These are phyloP conservation scores for Adansonia gregorii DNA, from an alignment of 441 rosid genomes.

Conservation along the genomic window DNA sequence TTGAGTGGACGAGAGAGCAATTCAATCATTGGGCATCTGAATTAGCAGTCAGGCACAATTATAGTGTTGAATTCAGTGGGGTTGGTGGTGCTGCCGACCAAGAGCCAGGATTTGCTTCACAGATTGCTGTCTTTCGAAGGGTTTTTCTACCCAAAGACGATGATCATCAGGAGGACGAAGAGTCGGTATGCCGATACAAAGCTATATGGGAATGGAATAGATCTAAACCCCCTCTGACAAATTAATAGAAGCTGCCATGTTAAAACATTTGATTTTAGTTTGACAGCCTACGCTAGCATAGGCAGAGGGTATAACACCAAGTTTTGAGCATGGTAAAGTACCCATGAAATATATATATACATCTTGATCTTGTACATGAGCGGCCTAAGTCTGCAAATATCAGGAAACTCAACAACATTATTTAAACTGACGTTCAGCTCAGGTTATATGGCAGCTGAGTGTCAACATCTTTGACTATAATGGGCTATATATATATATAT, in stretches of 20 bases:
- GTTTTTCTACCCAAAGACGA: constrained; percentile 27
- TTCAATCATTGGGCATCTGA: constrained; percentile 74
- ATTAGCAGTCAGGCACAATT: constrained; percentile 61
- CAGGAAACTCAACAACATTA: neutral
- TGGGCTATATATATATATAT: too few species aligned
- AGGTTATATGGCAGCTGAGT: too few species aligned
- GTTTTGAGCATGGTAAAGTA: constrained; percentile 16
- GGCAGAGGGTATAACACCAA: neutral
- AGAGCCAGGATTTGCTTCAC: constrained; percentile 93
- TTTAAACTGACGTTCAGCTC: neutral
- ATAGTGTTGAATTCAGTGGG: constrained; percentile 79
- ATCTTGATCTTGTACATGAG: neutral
- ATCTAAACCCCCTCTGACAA: constrained; percentile 7
- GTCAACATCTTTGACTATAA: too few species aligned
- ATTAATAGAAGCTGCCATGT: neutral
- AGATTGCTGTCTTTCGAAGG: constrained; percentile 76
- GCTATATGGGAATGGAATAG: constrained; percentile 78
- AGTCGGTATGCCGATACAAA: constrained; percentile 39
- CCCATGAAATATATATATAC: neutral
- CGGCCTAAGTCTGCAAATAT: neutral
- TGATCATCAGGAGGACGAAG: constrained; percentile 26
- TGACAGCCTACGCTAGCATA: neutral
- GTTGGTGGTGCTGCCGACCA: constrained; percentile 78
- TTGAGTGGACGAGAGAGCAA: constrained; percentile 96
- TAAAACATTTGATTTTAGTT: neutral